Conservation (phyloP, 2,329 filamentous ascomycete species). For the Fusarium transvaalense region DNA sequence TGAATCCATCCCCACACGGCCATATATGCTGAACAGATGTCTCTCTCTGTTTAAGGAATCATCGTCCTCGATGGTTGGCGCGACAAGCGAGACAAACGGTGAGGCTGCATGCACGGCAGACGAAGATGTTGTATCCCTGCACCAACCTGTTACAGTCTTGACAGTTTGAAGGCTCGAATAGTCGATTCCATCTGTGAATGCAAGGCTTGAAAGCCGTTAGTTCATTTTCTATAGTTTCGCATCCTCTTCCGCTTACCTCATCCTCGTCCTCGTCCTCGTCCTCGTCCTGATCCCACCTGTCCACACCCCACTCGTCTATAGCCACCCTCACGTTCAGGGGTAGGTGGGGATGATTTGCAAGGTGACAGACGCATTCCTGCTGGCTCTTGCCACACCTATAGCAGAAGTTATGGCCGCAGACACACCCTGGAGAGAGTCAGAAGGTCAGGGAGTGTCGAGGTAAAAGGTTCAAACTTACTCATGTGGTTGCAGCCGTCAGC, state of each 20-base stretch:
- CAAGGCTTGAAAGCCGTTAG: neutral
- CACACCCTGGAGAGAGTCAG: neutral
- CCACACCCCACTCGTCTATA: neutral
- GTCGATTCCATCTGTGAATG: neutral
- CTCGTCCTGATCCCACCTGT: no score
- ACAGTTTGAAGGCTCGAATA: neutral
- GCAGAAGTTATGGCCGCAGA: neutral
- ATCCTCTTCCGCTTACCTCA: neutral
- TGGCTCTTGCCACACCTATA: neutral
- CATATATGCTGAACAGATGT: neutral
- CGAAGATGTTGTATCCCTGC: neutral
- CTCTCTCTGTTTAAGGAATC: neutral
- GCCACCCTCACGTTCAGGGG: neutral
- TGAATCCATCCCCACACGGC: neutral
- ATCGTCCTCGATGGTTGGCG: neutral
- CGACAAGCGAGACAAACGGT: neutral
- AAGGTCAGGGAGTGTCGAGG: no score
- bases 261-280: no score
- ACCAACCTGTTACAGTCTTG: neutral
- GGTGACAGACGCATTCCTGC: neutral
- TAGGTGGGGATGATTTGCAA: neutral
- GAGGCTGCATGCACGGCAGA: neutral
- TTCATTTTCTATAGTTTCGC: neutral
- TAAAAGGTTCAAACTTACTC: slow-evolving; percentile 56
- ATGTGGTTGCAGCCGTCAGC: slow-evolving; percentile 67